phyloP scores from a whole-genome alignment of 2,329 filamentous ascomycete species.

The Aureobasidium subglaciale region DNA sequence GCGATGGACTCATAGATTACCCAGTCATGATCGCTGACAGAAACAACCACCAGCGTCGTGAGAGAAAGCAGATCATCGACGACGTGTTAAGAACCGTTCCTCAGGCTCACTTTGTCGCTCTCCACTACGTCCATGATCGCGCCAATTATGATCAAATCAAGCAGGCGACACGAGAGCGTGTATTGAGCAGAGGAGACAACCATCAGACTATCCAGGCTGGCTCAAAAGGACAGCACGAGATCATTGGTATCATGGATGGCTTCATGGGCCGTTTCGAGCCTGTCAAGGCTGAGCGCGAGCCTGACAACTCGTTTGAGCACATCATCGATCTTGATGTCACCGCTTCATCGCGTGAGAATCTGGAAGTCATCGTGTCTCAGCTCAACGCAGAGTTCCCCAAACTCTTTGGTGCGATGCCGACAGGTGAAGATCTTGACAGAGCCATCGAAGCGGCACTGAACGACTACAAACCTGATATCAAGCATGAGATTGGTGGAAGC shows the following conservation, averaged over 20 bases:
- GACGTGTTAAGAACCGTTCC: constrained; percentile 61
- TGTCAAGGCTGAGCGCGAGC: constrained; percentile 56
- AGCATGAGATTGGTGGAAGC: constrained; percentile 62
- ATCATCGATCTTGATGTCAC: constrained; percentile 79
- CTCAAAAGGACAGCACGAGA: constrained; percentile 64
- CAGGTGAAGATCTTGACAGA: constrained; percentile 64
- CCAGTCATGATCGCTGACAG: constrained; percentile 82
- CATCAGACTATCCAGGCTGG: constrained; percentile 92
- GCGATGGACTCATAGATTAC: constrained; percentile 55
- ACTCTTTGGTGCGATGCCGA: constrained; percentile 64
- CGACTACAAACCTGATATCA: constrained; percentile 69
- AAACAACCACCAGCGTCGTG: constrained; percentile 85
- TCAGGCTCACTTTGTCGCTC: constrained; percentile 66
- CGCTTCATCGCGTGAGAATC: constrained; percentile 71
- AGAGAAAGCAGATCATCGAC: constrained; percentile 78
- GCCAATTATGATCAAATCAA: constrained; percentile 63
- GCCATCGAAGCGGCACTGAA: constrained; percentile 70
- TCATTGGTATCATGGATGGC: constrained; percentile 87
- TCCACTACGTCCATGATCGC: constrained; percentile 78
- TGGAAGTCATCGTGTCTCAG: constrained; percentile 68
- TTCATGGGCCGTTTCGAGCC: constrained; percentile 84
- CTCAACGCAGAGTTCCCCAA: constrained; percentile 73
- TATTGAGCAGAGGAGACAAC: constrained; percentile 83
- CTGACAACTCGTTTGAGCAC: constrained; percentile 75
- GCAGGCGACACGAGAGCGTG: constrained; percentile 66